These are phyloP conservation scores for Skeletonema costatum DNA, from an alignment of 108 stramenopile genomes.

Conservation along the genomic window DNA sequence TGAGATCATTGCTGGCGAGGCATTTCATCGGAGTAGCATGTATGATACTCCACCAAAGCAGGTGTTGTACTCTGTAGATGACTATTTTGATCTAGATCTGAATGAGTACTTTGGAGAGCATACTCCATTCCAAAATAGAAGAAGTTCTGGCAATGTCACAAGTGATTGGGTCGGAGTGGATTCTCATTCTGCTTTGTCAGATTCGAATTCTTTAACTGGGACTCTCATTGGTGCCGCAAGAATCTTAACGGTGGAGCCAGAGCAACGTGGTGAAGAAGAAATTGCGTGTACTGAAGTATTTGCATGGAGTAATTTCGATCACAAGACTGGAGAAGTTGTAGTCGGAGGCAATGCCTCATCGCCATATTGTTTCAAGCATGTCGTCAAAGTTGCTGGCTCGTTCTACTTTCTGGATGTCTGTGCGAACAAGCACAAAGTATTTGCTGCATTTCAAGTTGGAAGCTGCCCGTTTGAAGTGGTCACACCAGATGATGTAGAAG, in stretches of 20 bases:
- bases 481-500: background rate
- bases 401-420: conserved; percentile 53
- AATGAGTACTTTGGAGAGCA: conserved; percentile 49
- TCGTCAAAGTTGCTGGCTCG: conserved; percentile 42
- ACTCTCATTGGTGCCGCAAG: conserved; percentile 45
- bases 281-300: conserved; percentile 39
- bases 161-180: conserved; percentile 59
- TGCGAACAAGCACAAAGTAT: conserved; percentile 41
- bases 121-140: conserved; percentile 11
- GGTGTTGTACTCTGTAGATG: conserved; percentile 37
- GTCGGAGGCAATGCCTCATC: background rate
- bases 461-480: conserved; percentile 12
- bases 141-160: conserved; percentile 46
- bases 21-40: conserved; percentile 27
- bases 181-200: conserved; percentile 39
- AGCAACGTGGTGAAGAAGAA: conserved; percentile 11
- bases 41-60: conserved; percentile 34
- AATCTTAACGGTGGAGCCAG: conserved; percentile 30
- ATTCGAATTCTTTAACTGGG: conserved; percentile 7
- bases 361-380: conserved; percentile 17
- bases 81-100: conserved; percentile 55
- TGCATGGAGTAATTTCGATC: conserved; percentile 31
- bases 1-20: conserved; percentile 41
- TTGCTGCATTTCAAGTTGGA: conserved; percentile 36
- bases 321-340: background rate